Evolutionary conservation across 169 alveolate genomes (phyloP), one percentile per base, ranked within the genome.

Genomic region (Neospora caninum): DNA sequence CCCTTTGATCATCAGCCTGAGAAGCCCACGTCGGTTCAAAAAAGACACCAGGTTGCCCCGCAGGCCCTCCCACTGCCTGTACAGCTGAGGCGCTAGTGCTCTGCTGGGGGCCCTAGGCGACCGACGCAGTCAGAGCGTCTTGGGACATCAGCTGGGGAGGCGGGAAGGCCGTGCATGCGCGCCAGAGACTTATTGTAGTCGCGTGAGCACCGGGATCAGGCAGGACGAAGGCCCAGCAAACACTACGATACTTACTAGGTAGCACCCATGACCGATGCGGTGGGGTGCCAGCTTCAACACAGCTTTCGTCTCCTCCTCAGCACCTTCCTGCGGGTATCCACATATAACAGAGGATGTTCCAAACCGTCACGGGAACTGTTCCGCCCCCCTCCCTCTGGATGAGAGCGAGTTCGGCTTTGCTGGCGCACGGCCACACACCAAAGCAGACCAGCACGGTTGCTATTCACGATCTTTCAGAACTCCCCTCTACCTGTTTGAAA

Each of bases 231-330:
- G 58, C 58, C 4, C 58, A 49, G 4, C 58, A 49, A 13, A 49
- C 58, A 49, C 58, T 7, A 49, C 13, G 58, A 49, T 7, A 13
- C 58, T 88, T 88, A 64, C 93, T 13, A 88, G 93, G 64, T 58
- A 88, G 39, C 82, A 64, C n/a, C 93, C 93, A 45, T 88, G 93
- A 10, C 93, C 93, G 39, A 88, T 45, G 22, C 93, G 69, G 38
- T 88, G 93, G 13, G 93, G 93, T 22, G 34, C n/a, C 41, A 64
- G 86, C 38, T 34, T 29, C 84, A 88, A n/a, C 10, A 58, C 58
- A 10, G 69, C 84, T 64, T 88, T 53, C 58, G 93, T 88, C 58
- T 88, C 93, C 43, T 16, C 64, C 38, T 88, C 84, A 1, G 38
- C 22, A 9, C 84, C 93, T 53, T 58, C 84, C 93, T 88, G 84